Conservation (phyloP, 1,284 basidiomycete genomes). For the Malassezia restricta region DNA sequence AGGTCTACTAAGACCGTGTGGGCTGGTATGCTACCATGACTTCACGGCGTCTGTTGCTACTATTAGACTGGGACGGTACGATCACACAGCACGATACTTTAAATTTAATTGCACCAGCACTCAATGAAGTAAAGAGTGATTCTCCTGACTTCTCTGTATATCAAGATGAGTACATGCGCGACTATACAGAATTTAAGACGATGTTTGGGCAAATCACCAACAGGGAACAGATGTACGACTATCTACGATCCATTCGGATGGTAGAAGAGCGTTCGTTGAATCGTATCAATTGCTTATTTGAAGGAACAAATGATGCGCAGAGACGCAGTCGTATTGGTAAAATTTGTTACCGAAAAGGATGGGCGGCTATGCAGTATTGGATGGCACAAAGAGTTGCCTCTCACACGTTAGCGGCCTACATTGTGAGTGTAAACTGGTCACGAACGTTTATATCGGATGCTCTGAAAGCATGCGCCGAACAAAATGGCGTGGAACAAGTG, state of each 20-base stretch:
- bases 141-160: slow-evolving; percentile 21
- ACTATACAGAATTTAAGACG: slow-evolving; percentile 14
- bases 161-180: slow-evolving; percentile 22
- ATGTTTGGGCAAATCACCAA: slow-evolving; percentile 7
- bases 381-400: background rate
- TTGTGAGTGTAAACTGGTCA: slow-evolving; percentile 41
- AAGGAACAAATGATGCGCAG: slow-evolving; percentile 4
- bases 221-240: slow-evolving; percentile 18
- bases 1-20: no score
- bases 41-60: slow-evolving; percentile 13
- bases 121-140: background rate
- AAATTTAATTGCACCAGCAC: slow-evolving; percentile 26
- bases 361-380: slow-evolving; percentile 18
- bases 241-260: slow-evolving; percentile 16
- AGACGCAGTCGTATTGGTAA: slow-evolving; percentile 10
- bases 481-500: background rate
- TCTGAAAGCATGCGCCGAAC: background rate
- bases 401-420: slow-evolving; percentile 7
- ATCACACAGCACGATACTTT: slow-evolving; percentile 37
- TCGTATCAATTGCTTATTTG: slow-evolving; percentile 28
- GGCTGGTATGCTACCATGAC: no score
- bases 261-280: slow-evolving; percentile 24
- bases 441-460: slow-evolving; percentile 24
- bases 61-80: slow-evolving; percentile 44
- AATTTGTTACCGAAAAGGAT: slow-evolving; percentile 21